Base-by-base conservation (phyloP, 768 basidiomycete species). In the Cystoderma amianthinum region DNA sequence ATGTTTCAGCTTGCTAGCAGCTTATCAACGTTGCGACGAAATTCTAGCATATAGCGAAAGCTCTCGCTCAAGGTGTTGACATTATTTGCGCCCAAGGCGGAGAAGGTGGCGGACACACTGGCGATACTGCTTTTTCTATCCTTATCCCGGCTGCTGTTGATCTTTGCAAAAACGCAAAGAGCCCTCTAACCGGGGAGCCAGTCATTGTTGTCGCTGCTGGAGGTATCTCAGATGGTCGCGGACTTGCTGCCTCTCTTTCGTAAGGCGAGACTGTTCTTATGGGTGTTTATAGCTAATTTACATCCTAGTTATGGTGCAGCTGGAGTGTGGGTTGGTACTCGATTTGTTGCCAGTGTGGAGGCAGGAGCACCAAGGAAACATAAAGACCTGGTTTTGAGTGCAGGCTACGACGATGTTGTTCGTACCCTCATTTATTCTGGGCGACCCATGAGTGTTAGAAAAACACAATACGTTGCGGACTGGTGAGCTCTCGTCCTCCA, bases 41-140 rank as follows among this genome's bases (percentile, higher is more conserved):
- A n/a, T n/a, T 36, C 13, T 48, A 84, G 82, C 85, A 89, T 48
- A 83, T 85, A 34, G 57, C 64, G 4, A 85, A 85, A 61, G 85
- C 83, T 4, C 71, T 93, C 5, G 84, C 78, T 6, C 81, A 80
- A 59, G 85, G 89, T n/a, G 87, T 91, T 12, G 90, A 94, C 50
- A 78, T 93, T 45, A 90, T 94, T 36, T 89, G 90, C 54, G 89
- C 86, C 1, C 88, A 88, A 58, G 85, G 84, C 23, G 87, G 86
- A 13, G 89, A 91, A 60, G 90, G 88, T 15, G 89, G 90, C 19
- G 90, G 89, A 10, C 90, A 92, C 63, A 91, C 90, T 1, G 87
- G 91, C 30, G 83, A 88, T 41, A 86, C 74, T 9, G 73, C 85
- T 1, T 86, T 86, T 56, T 85, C 84, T 9, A 74, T 92, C 47